Base-by-base conservation (phyloP, 805 yeast species). In the Saturnispora diversa region DNA sequence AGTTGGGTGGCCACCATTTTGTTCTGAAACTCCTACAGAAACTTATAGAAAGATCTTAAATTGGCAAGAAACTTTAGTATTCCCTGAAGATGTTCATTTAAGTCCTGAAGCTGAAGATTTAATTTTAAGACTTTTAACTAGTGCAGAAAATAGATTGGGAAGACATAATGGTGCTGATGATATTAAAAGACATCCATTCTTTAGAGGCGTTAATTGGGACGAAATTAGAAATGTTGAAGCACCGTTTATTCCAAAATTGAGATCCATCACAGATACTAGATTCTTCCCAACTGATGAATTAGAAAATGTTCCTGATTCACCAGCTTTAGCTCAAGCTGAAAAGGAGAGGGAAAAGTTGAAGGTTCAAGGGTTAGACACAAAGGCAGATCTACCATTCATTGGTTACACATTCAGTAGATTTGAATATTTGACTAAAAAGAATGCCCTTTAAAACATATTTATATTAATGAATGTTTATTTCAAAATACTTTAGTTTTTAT, bases 281-380 rank as follows among this genome's bases (percentile, higher is more conserved):
- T 90, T 90, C 68, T 92, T 92, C 86, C 97, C 98, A 31, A 86
- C 95, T 2, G 97, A 90, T 59, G 98, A 90, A 57, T 69, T 90
- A 54, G 96, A 90, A 60, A 85, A 84, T 54, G 87, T 90, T 38
- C 95, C 97, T 2, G 97, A 88, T 54, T 77, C 85, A 34, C 95
- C 95, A 10, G 80, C 80, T 4, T 66, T 74, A 56, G 70, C 73
- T 56, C 70, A 68, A 56, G 86, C 87, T 23, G 80, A 80, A 51
- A 72, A 73, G 52, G 81, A 74, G 56, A 69, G 79, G 49, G 83
- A 76, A 44, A 69, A 64, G 42, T 63, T 70, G 58, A 63, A 62
- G 53, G 60, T 62, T 33, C 68, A 67, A 52, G 67, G 69, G 28
- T 56, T 53, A 31, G 77, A 71, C 51, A 68, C 74, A 41, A 79